Conservation (phyloP, 768 basidiomycete genomes). For the Podaxis sp. region DNA sequence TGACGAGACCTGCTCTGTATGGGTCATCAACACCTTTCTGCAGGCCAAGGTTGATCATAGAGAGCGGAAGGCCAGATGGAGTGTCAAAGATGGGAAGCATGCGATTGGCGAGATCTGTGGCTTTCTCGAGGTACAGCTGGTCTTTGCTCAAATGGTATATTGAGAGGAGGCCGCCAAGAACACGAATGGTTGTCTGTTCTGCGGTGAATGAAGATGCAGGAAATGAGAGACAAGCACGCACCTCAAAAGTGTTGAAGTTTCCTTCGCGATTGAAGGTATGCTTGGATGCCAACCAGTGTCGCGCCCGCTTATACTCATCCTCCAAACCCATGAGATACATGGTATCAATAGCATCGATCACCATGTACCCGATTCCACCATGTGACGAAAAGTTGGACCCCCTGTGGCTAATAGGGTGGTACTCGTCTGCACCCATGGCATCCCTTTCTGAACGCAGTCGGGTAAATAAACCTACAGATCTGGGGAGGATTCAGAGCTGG, state of each 20-base stretch:
- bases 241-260: constrained; percentile 88
- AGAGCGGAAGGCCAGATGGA: constrained; percentile 74
- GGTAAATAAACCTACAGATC: too few relatives aligned
- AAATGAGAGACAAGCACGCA: constrained; percentile 30
- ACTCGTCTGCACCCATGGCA: constrained; percentile 93
- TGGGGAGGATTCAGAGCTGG: not conserved
- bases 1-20: constrained; percentile 62
- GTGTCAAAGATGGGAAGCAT: constrained; percentile 84
- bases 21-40: constrained; percentile 61
- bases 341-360: constrained; percentile 87
- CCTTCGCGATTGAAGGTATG: constrained; percentile 81
- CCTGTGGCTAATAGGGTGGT: constrained; percentile 74
- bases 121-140: constrained; percentile 70
- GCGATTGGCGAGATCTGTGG: constrained; percentile 81
- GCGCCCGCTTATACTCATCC: constrained; percentile 77
- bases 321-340: constrained; percentile 85
- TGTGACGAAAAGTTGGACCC: constrained; percentile 78
- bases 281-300: constrained; percentile 71
- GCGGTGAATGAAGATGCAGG: not conserved
- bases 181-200: constrained; percentile 83
- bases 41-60: constrained; percentile 71
- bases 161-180: constrained; percentile 88
- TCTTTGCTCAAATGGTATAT: constrained; percentile 85
- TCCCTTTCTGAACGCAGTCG: constrained; percentile 61
- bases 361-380: constrained; percentile 88